These are phyloP conservation scores for Lodderomyces beijingensis DNA, from an alignment of 1,139 yeast genomes.

Conservation along the genomic window DNA sequence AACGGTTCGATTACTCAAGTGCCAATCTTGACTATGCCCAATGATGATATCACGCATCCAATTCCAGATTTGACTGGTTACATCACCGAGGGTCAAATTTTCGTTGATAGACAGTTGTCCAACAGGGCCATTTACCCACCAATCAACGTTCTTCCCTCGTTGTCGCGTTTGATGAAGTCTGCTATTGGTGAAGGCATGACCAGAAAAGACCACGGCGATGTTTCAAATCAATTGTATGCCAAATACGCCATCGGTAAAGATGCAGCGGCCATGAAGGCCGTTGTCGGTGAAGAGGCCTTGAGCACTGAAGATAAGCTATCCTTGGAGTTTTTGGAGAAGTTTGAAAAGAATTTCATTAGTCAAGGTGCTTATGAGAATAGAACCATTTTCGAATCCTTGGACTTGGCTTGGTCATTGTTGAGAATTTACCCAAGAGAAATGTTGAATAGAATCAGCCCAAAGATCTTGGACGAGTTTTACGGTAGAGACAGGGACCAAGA, in stretches of 20 bases:
- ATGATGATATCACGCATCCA: conserved; percentile 99
- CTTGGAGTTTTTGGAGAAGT: conserved; percentile 93
- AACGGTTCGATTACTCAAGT: conserved; percentile 98
- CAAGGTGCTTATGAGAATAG: conserved; percentile 98
- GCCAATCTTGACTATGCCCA: conserved; percentile 98
- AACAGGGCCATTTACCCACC: conserved; percentile 99
- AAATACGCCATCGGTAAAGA: conserved; percentile 99
- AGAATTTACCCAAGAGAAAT: conserved; percentile 98
- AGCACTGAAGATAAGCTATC: conserved; percentile 97
- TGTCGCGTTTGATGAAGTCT: conserved; percentile 96
- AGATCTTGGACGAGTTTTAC: conserved; percentile 90
- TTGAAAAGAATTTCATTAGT: conserved; percentile 88
- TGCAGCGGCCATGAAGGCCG: conserved; percentile 99
- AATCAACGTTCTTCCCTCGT: conserved; percentile 93
- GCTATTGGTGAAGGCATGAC: conserved; percentile 99
- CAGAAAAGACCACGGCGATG: conserved; percentile 99
- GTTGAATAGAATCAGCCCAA: conserved; percentile 97
- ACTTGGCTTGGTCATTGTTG: conserved; percentile 95
- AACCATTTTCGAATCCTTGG: conserved; percentile 89
- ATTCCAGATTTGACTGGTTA: conserved; percentile 99
- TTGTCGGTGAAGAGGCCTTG: conserved; percentile 98
- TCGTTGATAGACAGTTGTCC: conserved; percentile 90
- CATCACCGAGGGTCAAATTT: conserved; percentile 98
- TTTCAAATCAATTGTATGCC: conserved; percentile 96
- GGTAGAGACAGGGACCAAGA: conserved; percentile 74